Evolutionary conservation across 2,329 filamentous ascomycete genomes (phyloP), one percentile per base, ranked within the genome.

Genomic region (Alternaria sp.): DNA sequence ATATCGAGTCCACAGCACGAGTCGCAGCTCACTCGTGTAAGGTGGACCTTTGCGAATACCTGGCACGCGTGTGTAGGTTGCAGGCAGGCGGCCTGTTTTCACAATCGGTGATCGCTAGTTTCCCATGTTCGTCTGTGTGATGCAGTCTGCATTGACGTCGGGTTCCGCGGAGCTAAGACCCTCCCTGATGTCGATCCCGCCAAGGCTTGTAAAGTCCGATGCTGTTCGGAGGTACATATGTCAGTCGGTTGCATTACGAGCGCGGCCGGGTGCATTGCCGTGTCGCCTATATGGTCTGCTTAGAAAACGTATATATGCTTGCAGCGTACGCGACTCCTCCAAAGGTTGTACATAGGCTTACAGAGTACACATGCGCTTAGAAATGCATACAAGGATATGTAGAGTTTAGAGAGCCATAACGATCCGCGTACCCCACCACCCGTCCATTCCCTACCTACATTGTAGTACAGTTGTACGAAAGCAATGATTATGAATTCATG

Each of bases 211-310:
- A 28, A 47, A 47, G 32, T 60, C 53, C 46, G 53, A 52, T 49
- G 20, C 46, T 20, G 28, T 39, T 39, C 38, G 38, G 46, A 12
- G 9, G 38, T 53, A 20, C 48, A 38, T 44, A 39, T 22, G 46
- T 36, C 44, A 47, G 24, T 47, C 47, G 57, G 47, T 47, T 60
- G 41, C 42, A 57, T 60, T 47, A 32, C 48, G 30, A 55, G 53
- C 43, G 43, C 53, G 53, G 43, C 43, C 32, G 53, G 34, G 43
- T 47, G 12, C 34, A 28, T 9, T 22, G 28, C 32, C 46, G 24
- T 51, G 20, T 59, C 52, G 57, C 57, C 52, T 59, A 59, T 46
- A 46, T 51, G 52, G 44, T 39, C 16, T 39, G 49, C 49, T 57
- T 54, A 32, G 41, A 58, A 58, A 53, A 24, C 38, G 16, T n/a